Evolutionary conservation across 2,329 filamentous ascomycete genomes (phyloP), one percentile per base, ranked within the genome.

Genomic region (Xylaria sp.): DNA sequence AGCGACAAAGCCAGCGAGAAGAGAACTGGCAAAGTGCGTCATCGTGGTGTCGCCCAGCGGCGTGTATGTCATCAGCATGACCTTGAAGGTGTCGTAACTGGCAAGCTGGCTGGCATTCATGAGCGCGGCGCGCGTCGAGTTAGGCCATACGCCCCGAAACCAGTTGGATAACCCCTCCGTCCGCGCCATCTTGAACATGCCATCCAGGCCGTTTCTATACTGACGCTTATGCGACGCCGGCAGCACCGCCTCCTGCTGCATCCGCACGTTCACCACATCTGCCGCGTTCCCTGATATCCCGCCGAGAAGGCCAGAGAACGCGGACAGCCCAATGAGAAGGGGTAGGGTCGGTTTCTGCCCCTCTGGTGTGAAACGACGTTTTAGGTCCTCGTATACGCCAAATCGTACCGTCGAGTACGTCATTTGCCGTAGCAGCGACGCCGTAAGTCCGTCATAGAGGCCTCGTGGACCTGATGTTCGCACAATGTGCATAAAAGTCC

Each of bases 381-480:
- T 99, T 67, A 98, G 85, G 74, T 97, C 90, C 82, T 98, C 96
- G 84, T 99, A 99, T 72, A 97, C 90, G 72, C 94, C 96, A 83
- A 99, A 99, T 57, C 96, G 93, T 43, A 94, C 96, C 59, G 96
- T 99, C 67, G 92, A 96, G 84, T 99, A 99, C 67, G 96, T 98
- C 74, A 94, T 87, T 83, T 98, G 96, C 72, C 96, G 94, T 66
- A 98, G 87, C 57, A 98, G 88, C 65, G 94, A 96, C 73, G 96
- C 96, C 2, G 94, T 97, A 67, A 98, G 89, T 82, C 96, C 96
- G 76, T 88, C 91, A 82, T 99, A 99, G 56, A 99, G 87, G 32
- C 94, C 95, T 34, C 85, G 81, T n/a, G 92, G 70, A 45, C 95
- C 94, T 81, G 96, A 88, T 75, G 87, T 85, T 74, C 89, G 90